Evolutionary conservation across 2,329 filamentous ascomycete species (phyloP).

Genomic region (Hymenoscyphus scutula): DNA sequence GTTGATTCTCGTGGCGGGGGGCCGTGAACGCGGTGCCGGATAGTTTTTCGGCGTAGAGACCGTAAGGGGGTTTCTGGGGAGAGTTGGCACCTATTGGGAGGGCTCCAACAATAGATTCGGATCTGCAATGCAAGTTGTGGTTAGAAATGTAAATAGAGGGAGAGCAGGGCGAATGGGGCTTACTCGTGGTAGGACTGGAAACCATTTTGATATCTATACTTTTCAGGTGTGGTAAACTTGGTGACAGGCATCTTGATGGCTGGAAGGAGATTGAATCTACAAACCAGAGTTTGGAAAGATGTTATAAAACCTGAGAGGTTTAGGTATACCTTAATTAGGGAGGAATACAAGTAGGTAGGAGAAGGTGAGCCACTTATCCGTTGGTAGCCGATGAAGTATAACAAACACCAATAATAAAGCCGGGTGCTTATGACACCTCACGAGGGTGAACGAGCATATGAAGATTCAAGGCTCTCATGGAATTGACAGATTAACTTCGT

Average conservation of each 20-base stretch:
- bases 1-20: conserved; percentile 54
- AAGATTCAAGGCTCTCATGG: too few relatives aligned
- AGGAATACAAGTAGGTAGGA: background rate
- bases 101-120: conserved; percentile 63
- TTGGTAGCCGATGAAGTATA: too few relatives aligned
- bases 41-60: conserved; percentile 66
- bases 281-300: background rate
- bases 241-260: conserved; percentile 57
- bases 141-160: background rate
- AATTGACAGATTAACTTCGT: too few relatives aligned
- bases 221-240: conserved; percentile 60
- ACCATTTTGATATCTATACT: conserved; percentile 66
- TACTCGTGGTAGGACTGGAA: conserved; percentile 69
- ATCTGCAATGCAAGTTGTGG: conserved; percentile 40
- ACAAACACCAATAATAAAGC: too few relatives aligned
- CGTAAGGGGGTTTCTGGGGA: conserved; percentile 65
- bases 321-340: background rate
- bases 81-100: conserved; percentile 66
- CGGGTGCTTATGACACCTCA: too few relatives aligned
- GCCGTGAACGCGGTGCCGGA: conserved; percentile 58
- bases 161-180: conserved; percentile 4
- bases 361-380: too few relatives aligned
- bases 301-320: background rate
- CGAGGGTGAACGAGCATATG: too few relatives aligned
- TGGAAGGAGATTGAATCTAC: background rate